Base-by-base conservation (phyloP, 2,329 filamentous ascomycete genomes). In the Capronia coronata region DNA sequence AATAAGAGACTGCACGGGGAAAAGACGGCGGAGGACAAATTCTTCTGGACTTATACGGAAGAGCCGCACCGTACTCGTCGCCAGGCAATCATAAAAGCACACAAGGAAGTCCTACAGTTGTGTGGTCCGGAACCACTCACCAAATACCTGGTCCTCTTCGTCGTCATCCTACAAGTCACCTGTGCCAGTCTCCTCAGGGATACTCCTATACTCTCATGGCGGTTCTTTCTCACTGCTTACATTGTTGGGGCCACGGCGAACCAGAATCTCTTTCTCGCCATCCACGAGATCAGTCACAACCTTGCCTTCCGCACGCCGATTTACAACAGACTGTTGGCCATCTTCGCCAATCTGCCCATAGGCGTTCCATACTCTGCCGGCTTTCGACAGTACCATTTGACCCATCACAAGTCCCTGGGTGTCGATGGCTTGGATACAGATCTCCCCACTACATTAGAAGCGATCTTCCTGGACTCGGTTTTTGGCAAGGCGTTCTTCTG, bases 41-140 rank as follows among this genome's bases (percentile, higher is more conserved):
- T 97, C 76, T 95, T 94, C 73, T 97, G 94, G 93, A 95, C 93
- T 34, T 97, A 98, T 67, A 96, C 93, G 8, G 93, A 98, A 68
- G 93, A 98, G 71, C 93, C 93, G 55, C 93, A 98, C 70, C 82
- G 89, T 60, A 93, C 91, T 25, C 78, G 93, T 61, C 80, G 93
- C 49, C 80, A 91, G 61, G 88, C 89, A 55, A 98, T 98, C 63
- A 97, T 98, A 71, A 97, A 96, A 74, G 90, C 91, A 48, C 91
- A 98, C 67, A 93, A 93, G 40, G 91, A 98, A 78, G 87, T 98
- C 54, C 91, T 88, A 47, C 97, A 97, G 73, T 84, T 98, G 61
- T 98, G 93, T 72, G 93, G 93, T 6, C 89, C 88, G 22, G 93
- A 98, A 67, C 89, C 93, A 47, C 75, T 96, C 66, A 98, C 93